A percentile compares a stretch with the other conserved stretches of the same genome.
Evolutionary conservation across 495 filamentous ascomycete species (phyloP).

Genomic region (Aspergillus funiculosus): DNA sequence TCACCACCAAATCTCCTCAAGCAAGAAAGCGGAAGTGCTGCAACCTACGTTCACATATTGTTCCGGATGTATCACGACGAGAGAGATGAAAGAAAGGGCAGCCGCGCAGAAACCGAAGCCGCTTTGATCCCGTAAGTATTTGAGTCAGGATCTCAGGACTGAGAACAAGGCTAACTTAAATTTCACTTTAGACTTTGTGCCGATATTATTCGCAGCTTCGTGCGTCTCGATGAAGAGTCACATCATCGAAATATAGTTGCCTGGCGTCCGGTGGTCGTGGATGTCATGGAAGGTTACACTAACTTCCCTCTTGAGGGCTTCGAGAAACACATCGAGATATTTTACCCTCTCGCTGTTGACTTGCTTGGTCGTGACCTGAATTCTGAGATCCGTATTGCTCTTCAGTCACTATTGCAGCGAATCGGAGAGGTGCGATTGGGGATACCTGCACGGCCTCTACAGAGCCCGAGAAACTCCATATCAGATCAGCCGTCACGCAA

Average conservation of each 20-base stretch:
- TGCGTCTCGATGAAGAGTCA: constrained; percentile 81
- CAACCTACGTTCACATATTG: constrained; percentile 89
- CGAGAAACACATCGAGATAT: constrained; percentile 65
- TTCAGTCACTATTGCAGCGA: constrained; percentile 68
- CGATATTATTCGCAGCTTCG: constrained; percentile 82
- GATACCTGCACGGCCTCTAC: constrained; percentile 37
- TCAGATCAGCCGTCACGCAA: constrained; percentile 30
- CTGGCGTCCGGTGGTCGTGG: constrained; percentile 94
- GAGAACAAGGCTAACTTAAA: constrained; percentile 5
- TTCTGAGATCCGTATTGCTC: constrained; percentile 64
- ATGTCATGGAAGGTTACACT: constrained; percentile 92
- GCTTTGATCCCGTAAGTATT: constrained; percentile 76
- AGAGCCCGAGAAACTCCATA: constrained; percentile 42
- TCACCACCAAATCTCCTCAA: constrained; percentile 98
- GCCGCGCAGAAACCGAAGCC: constrained; percentile 72
- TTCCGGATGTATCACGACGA: constrained; percentile 96
- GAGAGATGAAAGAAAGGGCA: constrained; percentile 70
- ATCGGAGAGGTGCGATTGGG: constrained; percentile 80
- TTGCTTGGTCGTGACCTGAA: constrained; percentile 77
- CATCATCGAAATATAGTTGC: constrained; percentile 94
- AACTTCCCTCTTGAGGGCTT: constrained; percentile 84
- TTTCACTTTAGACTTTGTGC: constrained; percentile 59
- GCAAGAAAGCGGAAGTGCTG: constrained; percentile 87
- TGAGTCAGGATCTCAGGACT: neutral
- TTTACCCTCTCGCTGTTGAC: constrained; percentile 82